These are phyloP conservation scores for Dictyophora rubrovolvata DNA, from an alignment of 768 basidiomycete genomes.

Conservation along the genomic window DNA sequence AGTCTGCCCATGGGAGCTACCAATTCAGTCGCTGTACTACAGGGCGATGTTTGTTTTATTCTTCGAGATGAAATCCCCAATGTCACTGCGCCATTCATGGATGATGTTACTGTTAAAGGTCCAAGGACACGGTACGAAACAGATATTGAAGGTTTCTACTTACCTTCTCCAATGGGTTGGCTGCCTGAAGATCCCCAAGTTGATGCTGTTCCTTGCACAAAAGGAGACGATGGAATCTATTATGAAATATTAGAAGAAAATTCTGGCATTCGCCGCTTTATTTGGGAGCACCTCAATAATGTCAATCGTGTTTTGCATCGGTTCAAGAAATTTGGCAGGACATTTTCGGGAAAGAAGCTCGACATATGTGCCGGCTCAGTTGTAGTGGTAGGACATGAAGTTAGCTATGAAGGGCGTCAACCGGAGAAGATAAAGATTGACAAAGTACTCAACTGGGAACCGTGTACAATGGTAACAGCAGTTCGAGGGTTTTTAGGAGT, in stretches of 20 bases:
- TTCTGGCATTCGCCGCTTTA: constrained; percentile 24
- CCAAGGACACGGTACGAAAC: constrained; percentile 21
- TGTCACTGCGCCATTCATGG: constrained; percentile 26
- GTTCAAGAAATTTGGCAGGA: constrained; percentile 26
- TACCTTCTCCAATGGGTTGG: background rate
- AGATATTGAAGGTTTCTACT: constrained; percentile 14
- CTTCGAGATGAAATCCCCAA: constrained; percentile 32
- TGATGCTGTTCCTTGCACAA: background rate
- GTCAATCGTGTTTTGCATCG: constrained; percentile 28
- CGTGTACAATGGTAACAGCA: constrained; percentile 12
- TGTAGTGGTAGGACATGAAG: constrained; percentile 27
- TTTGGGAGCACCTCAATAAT: constrained; percentile 29
- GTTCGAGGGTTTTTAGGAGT: constrained; percentile 19
- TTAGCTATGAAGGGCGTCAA: constrained; percentile 23
- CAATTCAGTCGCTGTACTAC: constrained; percentile 29
- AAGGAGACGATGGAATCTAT: background rate
- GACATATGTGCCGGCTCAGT: constrained; percentile 19
- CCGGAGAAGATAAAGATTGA: constrained; percentile 19
- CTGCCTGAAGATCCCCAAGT: background rate
- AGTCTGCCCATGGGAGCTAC: constrained; percentile 33
- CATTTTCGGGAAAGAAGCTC: constrained; percentile 28
- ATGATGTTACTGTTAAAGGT: constrained; percentile 28
- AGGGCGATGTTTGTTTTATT: constrained; percentile 29
- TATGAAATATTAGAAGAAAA: constrained; percentile 28
- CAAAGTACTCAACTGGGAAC: constrained; percentile 18